Evolutionary conservation across 2,329 filamentous ascomycete genomes (phyloP).

Genomic region (Calonectria montana): DNA sequence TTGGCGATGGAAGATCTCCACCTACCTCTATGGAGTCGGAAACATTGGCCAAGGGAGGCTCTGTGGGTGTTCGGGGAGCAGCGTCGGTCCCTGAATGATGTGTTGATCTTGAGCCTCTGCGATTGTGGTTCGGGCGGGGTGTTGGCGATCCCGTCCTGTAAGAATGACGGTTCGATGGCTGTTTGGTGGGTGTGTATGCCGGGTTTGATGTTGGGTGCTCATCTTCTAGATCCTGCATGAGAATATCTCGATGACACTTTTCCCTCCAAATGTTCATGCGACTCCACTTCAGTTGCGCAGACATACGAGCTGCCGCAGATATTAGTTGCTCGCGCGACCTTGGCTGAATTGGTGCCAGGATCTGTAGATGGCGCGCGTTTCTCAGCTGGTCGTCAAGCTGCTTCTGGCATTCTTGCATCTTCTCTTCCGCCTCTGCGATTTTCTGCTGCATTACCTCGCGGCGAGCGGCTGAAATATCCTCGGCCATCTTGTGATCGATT

Average conservation of each 20-base stretch:
- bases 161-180: conserved; percentile 37
- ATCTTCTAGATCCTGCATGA: conserved; percentile 86
- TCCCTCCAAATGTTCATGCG: conserved; percentile 93
- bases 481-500: conserved; percentile 84
- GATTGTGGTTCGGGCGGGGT: conserved; percentile 35
- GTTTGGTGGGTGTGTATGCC: conserved; percentile 41
- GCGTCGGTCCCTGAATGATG: conserved; percentile 40
- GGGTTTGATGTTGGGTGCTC: conserved; percentile 57
- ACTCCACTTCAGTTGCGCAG: conserved; percentile 93
- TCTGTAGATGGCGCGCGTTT: conserved; percentile 89
- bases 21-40: conserved; percentile 31
- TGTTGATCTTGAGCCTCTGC: conserved; percentile 44
- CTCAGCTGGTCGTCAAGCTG: conserved; percentile 85
- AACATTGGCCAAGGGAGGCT: conserved; percentile 32
- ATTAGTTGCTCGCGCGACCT: conserved; percentile 89
- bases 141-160: conserved; percentile 43
- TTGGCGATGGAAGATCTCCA: conserved; percentile 41
- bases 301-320: conserved; percentile 84
- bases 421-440: conserved; percentile 85
- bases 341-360: conserved; percentile 90
- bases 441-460: conserved; percentile 85
- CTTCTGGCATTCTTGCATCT: conserved; percentile 77
- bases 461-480: conserved; percentile 86
- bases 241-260: conserved; percentile 89
- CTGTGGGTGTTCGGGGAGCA: conserved; percentile 42